Conservation (phyloP, 306 rosid genomes). For the Quercus parvula region DNA sequence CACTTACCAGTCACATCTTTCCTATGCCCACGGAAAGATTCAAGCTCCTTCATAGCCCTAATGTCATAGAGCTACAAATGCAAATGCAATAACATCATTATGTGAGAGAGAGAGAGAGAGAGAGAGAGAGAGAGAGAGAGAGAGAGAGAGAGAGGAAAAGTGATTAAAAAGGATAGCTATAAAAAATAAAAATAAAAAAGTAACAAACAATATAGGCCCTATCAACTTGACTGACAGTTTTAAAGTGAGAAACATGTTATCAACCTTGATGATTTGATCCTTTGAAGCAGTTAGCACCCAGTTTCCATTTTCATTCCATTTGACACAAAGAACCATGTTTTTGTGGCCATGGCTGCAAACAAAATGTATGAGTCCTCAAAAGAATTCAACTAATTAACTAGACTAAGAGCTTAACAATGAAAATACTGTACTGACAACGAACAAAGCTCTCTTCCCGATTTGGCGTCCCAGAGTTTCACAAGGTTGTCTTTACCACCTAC, state of each 20-base stretch:
- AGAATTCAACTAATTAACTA: slow-evolving; percentile 13
- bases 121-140: not conserved
- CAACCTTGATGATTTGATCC: slow-evolving; percentile 87
- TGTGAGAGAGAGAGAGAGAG: not conserved
- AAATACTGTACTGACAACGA: slow-evolving; percentile 69
- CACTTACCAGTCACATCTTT: slow-evolving; percentile 91
- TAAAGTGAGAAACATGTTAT: slow-evolving; percentile 14
- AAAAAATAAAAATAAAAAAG: not conserved
- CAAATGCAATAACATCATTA: slow-evolving; percentile 16
- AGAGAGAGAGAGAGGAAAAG: not conserved
- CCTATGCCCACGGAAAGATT: slow-evolving; percentile 95
- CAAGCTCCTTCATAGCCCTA: slow-evolving; percentile 98
- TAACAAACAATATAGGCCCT: not conserved
- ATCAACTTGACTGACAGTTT: not conserved
- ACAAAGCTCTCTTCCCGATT: slow-evolving; percentile 82
- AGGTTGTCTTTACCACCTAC: slow-evolving; percentile 95
- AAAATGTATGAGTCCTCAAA: slow-evolving; percentile 15
- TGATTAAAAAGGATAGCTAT: slow-evolving; percentile 4
- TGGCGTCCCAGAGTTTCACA: slow-evolving; percentile 98
- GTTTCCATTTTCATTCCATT: slow-evolving; percentile 94
- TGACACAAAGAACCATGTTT: slow-evolving; percentile 79
- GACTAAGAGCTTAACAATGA: slow-evolving; percentile 11
- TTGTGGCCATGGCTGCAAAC: slow-evolving; percentile 94
- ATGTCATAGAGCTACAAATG: slow-evolving; percentile 86
- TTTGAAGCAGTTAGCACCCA: slow-evolving; percentile 89